These are phyloP conservation scores for Diaporthe ilicicola DNA, from an alignment of 2,329 filamentous ascomycete genomes.

Conservation along the genomic window DNA sequence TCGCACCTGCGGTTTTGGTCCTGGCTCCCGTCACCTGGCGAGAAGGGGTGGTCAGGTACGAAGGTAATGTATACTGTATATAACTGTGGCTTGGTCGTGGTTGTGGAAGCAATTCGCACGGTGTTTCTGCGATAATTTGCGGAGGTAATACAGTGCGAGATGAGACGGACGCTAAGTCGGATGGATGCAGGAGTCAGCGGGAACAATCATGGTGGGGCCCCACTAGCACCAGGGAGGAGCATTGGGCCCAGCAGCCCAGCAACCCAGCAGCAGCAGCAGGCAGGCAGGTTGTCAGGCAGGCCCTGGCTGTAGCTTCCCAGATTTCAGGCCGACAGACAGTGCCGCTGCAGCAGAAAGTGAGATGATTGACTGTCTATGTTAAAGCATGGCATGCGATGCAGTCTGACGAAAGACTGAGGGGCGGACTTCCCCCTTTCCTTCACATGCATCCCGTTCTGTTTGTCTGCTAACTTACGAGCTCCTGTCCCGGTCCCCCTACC, in stretches of 20 bases:
- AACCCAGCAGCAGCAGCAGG: no score
- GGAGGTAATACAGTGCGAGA: not conserved
- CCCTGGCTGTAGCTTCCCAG: slow-evolving; percentile 8
- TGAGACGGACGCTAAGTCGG: not conserved
- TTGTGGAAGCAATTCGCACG: not conserved
- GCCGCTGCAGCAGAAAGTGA: not conserved
- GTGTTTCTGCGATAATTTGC: rapidly evolving
- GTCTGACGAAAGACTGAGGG: not conserved
- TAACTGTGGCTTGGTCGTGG: not conserved
- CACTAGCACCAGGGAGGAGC: slow-evolving; percentile 9
- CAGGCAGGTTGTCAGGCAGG: not conserved
- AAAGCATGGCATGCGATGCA: not conserved
- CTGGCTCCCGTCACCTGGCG: not conserved
- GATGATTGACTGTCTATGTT: not conserved
- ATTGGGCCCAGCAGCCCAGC: not conserved
- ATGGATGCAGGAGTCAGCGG: not conserved
- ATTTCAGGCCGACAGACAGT: not conserved
- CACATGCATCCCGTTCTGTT: no score
- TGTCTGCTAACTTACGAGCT: no score
- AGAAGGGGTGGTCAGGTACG: not conserved
- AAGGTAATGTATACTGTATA: not conserved
- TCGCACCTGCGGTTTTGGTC: not conserved
- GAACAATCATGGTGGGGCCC: slow-evolving; percentile 12
- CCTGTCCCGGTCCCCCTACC: not conserved
- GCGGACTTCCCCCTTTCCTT: not conserved